Base-by-base conservation (phyloP, 2,329 filamentous ascomycete species). In the Bisporella sp. region DNA sequence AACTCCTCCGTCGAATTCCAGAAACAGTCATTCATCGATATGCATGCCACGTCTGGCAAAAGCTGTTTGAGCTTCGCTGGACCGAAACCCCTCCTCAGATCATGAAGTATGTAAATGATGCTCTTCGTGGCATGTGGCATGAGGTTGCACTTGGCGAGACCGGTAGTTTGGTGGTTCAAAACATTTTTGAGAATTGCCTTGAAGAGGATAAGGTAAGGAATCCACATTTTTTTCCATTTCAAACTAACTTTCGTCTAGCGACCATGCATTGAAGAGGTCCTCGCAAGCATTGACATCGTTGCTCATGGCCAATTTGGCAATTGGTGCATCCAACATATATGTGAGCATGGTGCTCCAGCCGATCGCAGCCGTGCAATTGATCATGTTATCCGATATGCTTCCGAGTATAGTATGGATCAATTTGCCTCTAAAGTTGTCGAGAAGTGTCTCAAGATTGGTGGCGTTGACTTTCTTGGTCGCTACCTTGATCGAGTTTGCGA, bases 281-380 rank as follows among this genome's bases (percentile, higher is more conserved):
- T 99, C 50, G 81, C 81, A 54, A 96, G 93, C 66, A 96, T 99
- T 61, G 90, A 99, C 70, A 87, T 96, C 55, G 90, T 99, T 63
- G 88, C 93, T 52, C 92, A 96, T 67, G 93, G 93, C 30, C 93
- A 99, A 67, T 99, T 99, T 66, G 93, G 93, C 50, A 99, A 99
- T 68, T 99, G 93, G 93, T 99, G 93, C 73, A 97, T 99, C 63
- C 93, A 99, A 71, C 93, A 99, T 70, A 90, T 99, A 62, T 99
- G 93, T 70, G 93, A 99, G 69, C 93, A 99, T 66, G 92, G 95
- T 46, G 86, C 86, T 51, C 87, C 91, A 32, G 84, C 85, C 40
- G 95, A 99, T 69, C 91, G 92, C 62, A 92, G 86, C 69, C 86
- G 91, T 59, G 93, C 95, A 42, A 85, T 96, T 63, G 92, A 99